Evolutionary conservation across 2,329 filamentous ascomycete species (phyloP), one percentile per base, ranked within the genome.

Genomic region (Alternaria burnsii): DNA sequence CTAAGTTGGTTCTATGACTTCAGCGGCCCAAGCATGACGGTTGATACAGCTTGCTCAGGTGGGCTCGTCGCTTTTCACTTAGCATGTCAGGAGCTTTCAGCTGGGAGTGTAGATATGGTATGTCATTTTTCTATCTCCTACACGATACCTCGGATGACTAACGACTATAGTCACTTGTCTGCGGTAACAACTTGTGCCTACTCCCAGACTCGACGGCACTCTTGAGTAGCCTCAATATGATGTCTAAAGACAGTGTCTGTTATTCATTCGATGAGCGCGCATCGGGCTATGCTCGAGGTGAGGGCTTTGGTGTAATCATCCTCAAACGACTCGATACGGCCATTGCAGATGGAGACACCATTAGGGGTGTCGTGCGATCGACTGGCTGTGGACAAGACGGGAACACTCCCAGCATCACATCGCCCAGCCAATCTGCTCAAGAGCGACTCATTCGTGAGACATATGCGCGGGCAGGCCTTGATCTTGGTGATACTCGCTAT

Each of bases 241-340:
- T 79, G 32, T 78, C 71, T 2, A 74, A 73, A 16, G 70, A 75
- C 24, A 74, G 76, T 16, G 63, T 55, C 5, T 73, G 62, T 10
- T 69, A 67, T 46, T 75, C 71, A n/a, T 80, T 74, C 50, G 88
- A 88, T 65, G 71, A 79, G 16, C 80, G 81, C 1, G 88, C 86
- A 16, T 85, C 86, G 56, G 89, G 89, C 0, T 91, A 90, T 69
- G 86, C 84, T 0, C 81, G 88, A 30, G 88, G 87, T 1, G 89
- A 91, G 66, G 88, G 88, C 0, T 79, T 86, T 2, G 65, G 59
- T 0, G 64, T 67, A 7, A 32, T 77, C 2, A 34, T 77, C 9
- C 59, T 77, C 14, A 76, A 76, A 36, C 61, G 55, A 4, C 62
- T 70, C 14, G 53, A 53, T 4, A 36, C 55, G 9, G 67, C 67